Base-by-base conservation (phyloP, 2,329 filamentous ascomycete genomes). In the Cladosporium sp. region DNA sequence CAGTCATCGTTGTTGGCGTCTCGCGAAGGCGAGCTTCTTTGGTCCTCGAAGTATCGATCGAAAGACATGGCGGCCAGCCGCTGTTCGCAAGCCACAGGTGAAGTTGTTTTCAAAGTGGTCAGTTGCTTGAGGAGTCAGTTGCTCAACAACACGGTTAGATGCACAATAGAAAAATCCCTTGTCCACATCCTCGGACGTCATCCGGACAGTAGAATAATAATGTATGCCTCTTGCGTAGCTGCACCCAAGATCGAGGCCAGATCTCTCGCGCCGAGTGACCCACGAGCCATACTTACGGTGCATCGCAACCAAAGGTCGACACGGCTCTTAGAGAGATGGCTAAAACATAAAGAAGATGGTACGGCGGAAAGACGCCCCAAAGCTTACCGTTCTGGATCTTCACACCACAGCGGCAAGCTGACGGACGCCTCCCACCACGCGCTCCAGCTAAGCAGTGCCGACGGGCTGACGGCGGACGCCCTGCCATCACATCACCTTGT, bases 21-120 rank as follows among this genome's bases (percentile, higher is more conserved):
- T 17, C 15, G 51, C n/a, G 7, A 15, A n/a, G 25, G 17, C 28
- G 47, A 34, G 11, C 22, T 47, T 5, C 38, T 30, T 15, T 17
- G 14, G 20, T 38, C 22, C n/a, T 56, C 54, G 15, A 56, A 56
- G 42, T 56, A 49, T 39, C 34, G 54, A 19, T 56, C 54, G 34
- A 56, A 56, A 49, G 40, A 47, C 54, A 56, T 56, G 20, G 54
- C 34, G 54, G 54, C 42, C 42, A 30, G 20, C 19, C 14, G 22
- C 15, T 15, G 9, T 12, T 45, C 11, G 43, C n/a, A 12, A 28
- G 25, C n/a, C 30, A 15, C 22, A 15, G 25, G 3, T 47, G 25
- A 6, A 3, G 20, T 45, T 28, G 25, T 25, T 25, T 25, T 25
- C 6, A 6, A 6, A 25, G 25, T 6, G 28, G 42, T n/a, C 20